Evolutionary conservation across 768 basidiomycete genomes (phyloP).

Genomic region (Lanmaoa rubissima): DNA sequence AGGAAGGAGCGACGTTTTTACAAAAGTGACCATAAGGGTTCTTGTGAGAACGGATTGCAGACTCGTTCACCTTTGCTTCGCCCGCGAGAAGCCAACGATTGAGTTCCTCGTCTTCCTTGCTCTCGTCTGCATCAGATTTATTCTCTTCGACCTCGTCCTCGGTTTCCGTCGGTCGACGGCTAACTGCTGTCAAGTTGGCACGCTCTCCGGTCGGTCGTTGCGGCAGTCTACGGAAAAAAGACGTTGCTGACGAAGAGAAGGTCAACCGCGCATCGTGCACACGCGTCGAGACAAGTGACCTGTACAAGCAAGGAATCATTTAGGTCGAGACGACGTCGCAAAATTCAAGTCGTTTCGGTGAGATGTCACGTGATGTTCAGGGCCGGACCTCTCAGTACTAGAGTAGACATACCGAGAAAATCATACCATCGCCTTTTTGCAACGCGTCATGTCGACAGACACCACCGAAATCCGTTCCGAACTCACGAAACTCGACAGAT

Average conservation of each 20-base stretch:
- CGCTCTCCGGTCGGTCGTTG: constrained; percentile 7
- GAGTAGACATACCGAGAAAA: no score
- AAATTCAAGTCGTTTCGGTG: constrained; percentile 16
- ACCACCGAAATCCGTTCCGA: constrained; percentile 36
- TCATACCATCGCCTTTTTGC: neutral
- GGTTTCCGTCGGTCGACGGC: neutral
- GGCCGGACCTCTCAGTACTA: constrained; percentile 9
- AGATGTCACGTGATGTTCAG: constrained; percentile 26
- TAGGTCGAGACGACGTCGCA: neutral
- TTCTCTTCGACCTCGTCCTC: constrained; percentile 7
- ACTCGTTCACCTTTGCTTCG: constrained; percentile 17
- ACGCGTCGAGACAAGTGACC: constrained; percentile 8
- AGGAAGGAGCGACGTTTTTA: constrained; percentile 20
- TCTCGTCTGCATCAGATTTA: neutral
- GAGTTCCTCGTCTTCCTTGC: constrained; percentile 13
- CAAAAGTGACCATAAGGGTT: constrained; percentile 19
- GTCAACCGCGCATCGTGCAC: constrained; percentile 12
- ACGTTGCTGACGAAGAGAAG: constrained; percentile 23
- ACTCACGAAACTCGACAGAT: constrained; percentile 49
- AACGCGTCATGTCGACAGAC: constrained; percentile 35
- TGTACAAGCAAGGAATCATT: constrained; percentile 26
- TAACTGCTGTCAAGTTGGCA: neutral
- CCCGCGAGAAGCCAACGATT: constrained; percentile 18
- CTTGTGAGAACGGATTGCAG: constrained; percentile 15
- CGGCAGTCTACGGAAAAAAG: constrained; percentile 10